Percentiles rank a stretch among this genome's conserved stretches.
These are phyloP conservation scores for Tolypocladium tropicale DNA, from an alignment of 2,329 filamentous ascomycete species.

Conservation along the genomic window DNA sequence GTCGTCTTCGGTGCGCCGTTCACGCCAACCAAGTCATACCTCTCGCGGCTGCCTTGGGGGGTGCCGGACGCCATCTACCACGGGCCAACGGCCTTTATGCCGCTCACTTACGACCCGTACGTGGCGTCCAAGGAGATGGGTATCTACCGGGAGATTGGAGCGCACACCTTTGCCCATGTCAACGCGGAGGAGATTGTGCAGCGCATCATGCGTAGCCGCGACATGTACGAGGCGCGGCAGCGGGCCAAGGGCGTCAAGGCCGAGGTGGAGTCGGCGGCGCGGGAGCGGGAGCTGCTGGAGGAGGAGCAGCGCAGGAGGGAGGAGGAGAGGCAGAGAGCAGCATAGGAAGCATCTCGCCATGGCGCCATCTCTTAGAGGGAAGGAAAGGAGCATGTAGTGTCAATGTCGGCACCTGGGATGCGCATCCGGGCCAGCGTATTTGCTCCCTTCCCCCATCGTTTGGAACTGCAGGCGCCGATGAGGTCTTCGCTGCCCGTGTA, in stretches of 20 bases:
- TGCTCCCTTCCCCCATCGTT: not conserved
- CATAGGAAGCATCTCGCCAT: not conserved
- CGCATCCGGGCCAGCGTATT: not conserved
- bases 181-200: constrained; percentile 89
- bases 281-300: constrained; percentile 51
- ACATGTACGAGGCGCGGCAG: constrained; percentile 86
- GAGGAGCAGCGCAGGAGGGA: constrained; percentile 44
- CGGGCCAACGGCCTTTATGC: constrained; percentile 89
- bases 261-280: constrained; percentile 57
- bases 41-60: constrained; percentile 63
- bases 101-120: constrained; percentile 71
- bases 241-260: constrained; percentile 83
- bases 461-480: not conserved
- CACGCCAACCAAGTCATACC: constrained; percentile 68
- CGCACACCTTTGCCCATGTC: constrained; percentile 74
- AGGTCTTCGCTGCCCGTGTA: not conserved
- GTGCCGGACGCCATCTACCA: constrained; percentile 80
- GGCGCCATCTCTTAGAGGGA: too few relatives aligned
- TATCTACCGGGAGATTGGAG: constrained; percentile 70
- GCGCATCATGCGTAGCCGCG: constrained; percentile 77
- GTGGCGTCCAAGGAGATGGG: constrained; percentile 68
- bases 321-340: constrained; percentile 22
- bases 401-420: not conserved
- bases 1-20: constrained; percentile 88
- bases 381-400: not conserved